Conservation (phyloP, 768 basidiomycete genomes). For the Plicaturopsis crispa region DNA sequence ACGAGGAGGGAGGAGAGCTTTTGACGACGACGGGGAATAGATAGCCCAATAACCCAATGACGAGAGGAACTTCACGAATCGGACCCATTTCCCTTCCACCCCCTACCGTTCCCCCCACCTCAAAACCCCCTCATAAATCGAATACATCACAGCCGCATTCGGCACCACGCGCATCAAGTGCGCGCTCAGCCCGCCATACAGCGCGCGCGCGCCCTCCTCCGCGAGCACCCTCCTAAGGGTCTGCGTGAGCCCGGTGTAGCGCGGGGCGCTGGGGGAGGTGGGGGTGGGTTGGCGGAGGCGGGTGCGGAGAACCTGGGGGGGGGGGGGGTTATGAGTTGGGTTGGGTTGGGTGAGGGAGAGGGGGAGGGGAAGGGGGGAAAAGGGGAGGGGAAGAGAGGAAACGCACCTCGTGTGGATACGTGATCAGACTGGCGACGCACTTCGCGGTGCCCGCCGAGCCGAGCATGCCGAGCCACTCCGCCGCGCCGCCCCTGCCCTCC, state of each 20-base stretch:
- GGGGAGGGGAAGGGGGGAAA: conserved; percentile 2
- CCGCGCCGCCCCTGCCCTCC: conserved; percentile 47
- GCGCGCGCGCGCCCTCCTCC: conserved; percentile 80
- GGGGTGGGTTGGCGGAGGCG: conserved; percentile 84
- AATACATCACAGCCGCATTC: conserved; percentile 96
- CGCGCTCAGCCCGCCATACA: conserved; percentile 91
- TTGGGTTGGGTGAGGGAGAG: too few species aligned
- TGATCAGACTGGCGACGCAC: conserved; percentile 87
- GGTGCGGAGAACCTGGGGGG: conserved; percentile 75
- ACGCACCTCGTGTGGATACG: conserved; percentile 95
- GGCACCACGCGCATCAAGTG: conserved; percentile 97
- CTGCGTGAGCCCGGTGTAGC: conserved; percentile 82
- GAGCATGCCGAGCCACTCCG: conserved; percentile 76
- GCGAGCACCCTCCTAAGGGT: conserved; percentile 78
- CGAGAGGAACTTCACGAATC: too few species aligned
- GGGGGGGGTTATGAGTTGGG: too few species aligned
- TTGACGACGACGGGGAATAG: too few species aligned
- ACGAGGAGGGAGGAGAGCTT: too few species aligned
- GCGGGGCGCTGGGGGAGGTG: conserved; percentile 63
- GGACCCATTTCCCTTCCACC: too few species aligned
- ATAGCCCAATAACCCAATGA: too few species aligned
- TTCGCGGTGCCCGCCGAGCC: conserved; percentile 92
- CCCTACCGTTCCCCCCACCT: conserved; percentile 36
- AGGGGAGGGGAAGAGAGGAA: not conserved
- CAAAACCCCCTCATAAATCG: conserved; percentile 83